Evolutionary conservation across 805 yeast species (phyloP), one percentile per base, ranked within the genome.

Genomic region (Lachancea thermotolerans): DNA sequence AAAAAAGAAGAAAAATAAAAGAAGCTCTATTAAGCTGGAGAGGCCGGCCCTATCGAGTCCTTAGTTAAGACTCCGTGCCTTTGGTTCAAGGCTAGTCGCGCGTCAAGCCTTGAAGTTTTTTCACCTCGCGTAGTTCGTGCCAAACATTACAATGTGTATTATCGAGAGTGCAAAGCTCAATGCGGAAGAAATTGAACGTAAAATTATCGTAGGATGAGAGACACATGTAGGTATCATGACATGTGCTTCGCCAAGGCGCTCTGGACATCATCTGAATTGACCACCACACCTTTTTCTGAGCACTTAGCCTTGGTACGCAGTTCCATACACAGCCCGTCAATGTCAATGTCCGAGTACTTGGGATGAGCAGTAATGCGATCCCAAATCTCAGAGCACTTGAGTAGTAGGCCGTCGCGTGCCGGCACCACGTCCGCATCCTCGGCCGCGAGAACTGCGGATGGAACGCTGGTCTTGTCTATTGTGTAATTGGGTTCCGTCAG

Each of bases 281-380:
- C 79, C 28, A 93, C 95, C 29, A 85, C 97, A 14, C 99, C 99
- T 45, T 74, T 70, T 59, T 91, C 97, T 11, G 95, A 83, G 70
- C 99, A 93, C 67, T 88, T 89, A 10, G 98, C 99, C 74, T 91
- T 93, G 33, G 81, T 67, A 66, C 91, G 85, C 60, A 93, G 74
- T 68, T 93, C 99, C 37, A 69, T 62, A 73, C 99, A 93, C 62
- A 93, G 74, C 2, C 96, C 95, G 60, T 91, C 97, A 52, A 93
- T 90, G 64, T 93, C 99, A 43, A 93, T 73, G 48, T 90, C 96
- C 4, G 93, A 80, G 65, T 90, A 93, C 60, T 84, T 79, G 30
- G 99, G 98, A 71, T 93, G 98, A 17, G 93, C 67, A 1, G 96
- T 85, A 33, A 93, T 84, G 59, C 98, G 77, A 65, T 91, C 98